phyloP scores from a whole-genome alignment of 2,329 filamentous ascomycete genomes.

The Colletotrichum truncatum region DNA sequence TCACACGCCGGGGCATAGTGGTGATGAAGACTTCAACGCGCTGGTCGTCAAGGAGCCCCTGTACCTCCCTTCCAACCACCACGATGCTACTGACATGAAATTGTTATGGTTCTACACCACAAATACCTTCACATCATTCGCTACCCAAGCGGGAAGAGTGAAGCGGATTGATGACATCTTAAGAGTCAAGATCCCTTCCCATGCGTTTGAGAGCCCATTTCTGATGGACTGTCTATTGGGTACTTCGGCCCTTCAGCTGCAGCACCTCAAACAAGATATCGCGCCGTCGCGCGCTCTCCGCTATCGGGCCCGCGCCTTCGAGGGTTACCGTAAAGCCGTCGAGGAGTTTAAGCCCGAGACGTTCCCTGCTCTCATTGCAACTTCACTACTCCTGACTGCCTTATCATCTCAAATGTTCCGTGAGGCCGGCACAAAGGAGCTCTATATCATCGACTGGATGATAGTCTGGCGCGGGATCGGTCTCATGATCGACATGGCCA shows the following conservation, averaged over 20 bases:
- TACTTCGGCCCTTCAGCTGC: constrained; percentile 59
- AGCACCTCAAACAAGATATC: constrained; percentile 48
- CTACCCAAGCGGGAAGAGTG: constrained; percentile 46
- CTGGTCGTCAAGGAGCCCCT: constrained; percentile 36
- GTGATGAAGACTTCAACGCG: constrained; percentile 24
- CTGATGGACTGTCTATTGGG: constrained; percentile 65
- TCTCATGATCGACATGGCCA: constrained; percentile 54
- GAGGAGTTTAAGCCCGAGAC: constrained; percentile 53
- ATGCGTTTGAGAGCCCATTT: constrained; percentile 62
- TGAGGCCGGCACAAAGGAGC: constrained; percentile 50
- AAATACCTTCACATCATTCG: constrained; percentile 56
- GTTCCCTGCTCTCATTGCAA: constrained; percentile 59
- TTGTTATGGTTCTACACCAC: constrained; percentile 65
- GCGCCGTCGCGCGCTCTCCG: constrained; percentile 47
- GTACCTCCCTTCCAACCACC: constrained; percentile 37
- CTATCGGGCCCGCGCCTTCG: constrained; percentile 60
- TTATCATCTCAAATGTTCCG: constrained; percentile 61
- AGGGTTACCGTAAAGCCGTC: constrained; percentile 62
- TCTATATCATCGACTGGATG: constrained; percentile 67
- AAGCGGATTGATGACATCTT: constrained; percentile 52
- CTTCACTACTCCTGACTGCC: constrained; percentile 60
- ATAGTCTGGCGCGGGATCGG: constrained; percentile 63
- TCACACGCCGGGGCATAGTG: constrained; percentile 1
- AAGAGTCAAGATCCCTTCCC: constrained; percentile 55
- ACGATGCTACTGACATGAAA: constrained; percentile 57